These are phyloP conservation scores for Pseudevernia furfuracea DNA, from an alignment of 495 filamentous ascomycete species.

Conservation along the genomic window DNA sequence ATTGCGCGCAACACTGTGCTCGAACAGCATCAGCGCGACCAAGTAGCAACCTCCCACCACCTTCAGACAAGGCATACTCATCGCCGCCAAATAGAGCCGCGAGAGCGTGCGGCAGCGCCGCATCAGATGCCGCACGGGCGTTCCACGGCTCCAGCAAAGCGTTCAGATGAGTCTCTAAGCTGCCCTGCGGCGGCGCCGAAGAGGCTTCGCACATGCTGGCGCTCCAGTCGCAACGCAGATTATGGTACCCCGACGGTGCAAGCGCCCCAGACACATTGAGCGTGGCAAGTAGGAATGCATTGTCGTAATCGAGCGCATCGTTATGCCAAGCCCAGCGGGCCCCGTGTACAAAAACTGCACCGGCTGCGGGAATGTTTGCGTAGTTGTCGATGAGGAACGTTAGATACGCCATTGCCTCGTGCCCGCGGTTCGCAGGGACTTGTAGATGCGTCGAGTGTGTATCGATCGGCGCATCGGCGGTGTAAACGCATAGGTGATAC, in stretches of 20 bases:
- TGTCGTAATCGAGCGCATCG: not conserved
- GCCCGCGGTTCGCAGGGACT: not conserved
- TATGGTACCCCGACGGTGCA: not conserved
- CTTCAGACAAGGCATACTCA: not conserved
- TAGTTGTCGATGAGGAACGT: not conserved
- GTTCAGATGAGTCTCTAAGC: not conserved
- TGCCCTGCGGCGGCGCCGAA: not conserved
- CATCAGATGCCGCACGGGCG: not conserved
- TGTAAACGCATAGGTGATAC: conserved; percentile 35
- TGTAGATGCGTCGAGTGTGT: not conserved
- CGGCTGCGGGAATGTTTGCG: not conserved
- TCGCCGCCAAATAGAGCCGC: not conserved
- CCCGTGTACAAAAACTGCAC: not conserved
- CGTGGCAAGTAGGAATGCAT: conserved; percentile 44
- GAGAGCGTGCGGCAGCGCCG: not conserved
- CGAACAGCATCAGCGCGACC: not conserved
- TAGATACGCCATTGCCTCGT: not conserved
- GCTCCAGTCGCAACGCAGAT: not conserved
- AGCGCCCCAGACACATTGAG: not conserved
- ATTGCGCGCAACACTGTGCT: not conserved
- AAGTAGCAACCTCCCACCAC: not conserved
- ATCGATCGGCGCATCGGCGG: not conserved
- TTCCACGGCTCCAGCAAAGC: not conserved
- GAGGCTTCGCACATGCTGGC: not conserved
- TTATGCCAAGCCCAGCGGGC: not conserved